Conservation (phyloP, 2,329 filamentous ascomycete species). For the Scortechinia acanthostroma region DNA sequence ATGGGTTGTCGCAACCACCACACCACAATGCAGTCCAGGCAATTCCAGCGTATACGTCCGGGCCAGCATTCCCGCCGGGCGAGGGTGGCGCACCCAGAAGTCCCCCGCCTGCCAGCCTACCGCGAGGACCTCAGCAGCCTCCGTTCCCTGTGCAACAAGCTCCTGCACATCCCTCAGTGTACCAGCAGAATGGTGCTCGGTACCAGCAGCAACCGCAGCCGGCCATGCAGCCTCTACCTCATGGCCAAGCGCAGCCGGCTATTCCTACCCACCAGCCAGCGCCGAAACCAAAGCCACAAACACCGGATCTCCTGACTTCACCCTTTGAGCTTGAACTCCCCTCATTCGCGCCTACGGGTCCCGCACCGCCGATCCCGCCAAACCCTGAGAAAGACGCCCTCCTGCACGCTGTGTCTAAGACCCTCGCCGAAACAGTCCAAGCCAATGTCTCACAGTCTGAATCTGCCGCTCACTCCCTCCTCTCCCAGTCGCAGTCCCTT, state of each 20-base stretch:
- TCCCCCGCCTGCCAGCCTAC: no score
- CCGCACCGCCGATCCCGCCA: background rate
- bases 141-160: no score
- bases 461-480: background rate
- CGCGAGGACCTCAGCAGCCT: no score
- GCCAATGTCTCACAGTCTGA: background rate
- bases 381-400: conserved; percentile 1
- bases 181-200: no score
- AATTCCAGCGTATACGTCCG: no score
- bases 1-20: background rate
- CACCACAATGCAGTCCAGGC: no score
- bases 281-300: background rate
- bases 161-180: no score
- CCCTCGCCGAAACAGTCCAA: background rate
- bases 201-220: background rate
- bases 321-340: conserved; percentile 1
- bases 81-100: no score
- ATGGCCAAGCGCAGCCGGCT: background rate
- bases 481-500: background rate
- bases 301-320: background rate
- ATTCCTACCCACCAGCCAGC: background rate
- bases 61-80: background rate
- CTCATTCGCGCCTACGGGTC: background rate
- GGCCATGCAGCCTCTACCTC: background rate
- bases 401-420: background rate